phyloP scores from a whole-genome alignment of 495 filamentous ascomycete species.

The Xylaria nigripes region DNA sequence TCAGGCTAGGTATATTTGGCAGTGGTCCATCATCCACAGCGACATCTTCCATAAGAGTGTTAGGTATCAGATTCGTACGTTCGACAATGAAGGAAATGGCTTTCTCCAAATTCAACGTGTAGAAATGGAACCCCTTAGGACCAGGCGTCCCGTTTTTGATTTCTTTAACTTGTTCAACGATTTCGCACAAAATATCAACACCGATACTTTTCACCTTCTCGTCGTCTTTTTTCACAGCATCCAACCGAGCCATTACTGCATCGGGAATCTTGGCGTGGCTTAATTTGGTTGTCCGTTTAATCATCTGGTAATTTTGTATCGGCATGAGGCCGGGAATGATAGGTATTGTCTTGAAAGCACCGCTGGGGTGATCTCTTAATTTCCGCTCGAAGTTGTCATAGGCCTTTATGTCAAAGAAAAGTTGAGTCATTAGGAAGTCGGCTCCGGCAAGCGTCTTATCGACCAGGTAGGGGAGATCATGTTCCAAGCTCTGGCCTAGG shows the following conservation, averaged over 20 bases:
- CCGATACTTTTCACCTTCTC: slow-evolving; percentile 77
- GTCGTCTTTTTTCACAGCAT: slow-evolving; percentile 78
- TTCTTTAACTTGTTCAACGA: slow-evolving; percentile 61
- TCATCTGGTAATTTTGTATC: slow-evolving; percentile 92
- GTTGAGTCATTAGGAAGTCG: slow-evolving; percentile 98
- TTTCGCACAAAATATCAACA: slow-evolving; percentile 62
- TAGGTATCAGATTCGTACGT: slow-evolving; percentile 70
- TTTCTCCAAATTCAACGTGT: slow-evolving; percentile 94
- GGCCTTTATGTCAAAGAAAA: slow-evolving; percentile 84
- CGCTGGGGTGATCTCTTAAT: slow-evolving; percentile 74
- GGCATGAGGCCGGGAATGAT: slow-evolving; percentile 97
- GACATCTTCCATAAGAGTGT: slow-evolving; percentile 39
- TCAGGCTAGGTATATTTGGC: slow-evolving; percentile 30
- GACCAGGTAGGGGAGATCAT: slow-evolving; percentile 81
- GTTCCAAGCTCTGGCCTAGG: slow-evolving; percentile 64
- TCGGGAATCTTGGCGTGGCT: slow-evolving; percentile 77
- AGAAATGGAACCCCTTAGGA: slow-evolving; percentile 88
- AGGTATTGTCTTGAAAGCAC: slow-evolving; percentile 75
- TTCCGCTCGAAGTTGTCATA: slow-evolving; percentile 71
- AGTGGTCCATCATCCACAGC: slow-evolving; percentile 40
- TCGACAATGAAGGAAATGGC: slow-evolving; percentile 90
- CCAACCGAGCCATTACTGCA: slow-evolving; percentile 59
- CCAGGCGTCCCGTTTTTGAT: slow-evolving; percentile 44
- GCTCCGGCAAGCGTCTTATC: slow-evolving; percentile 89
- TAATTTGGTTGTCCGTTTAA: slow-evolving; percentile 90